Percentiles rank a stretch among this genome's conserved stretches.
These are phyloP conservation scores for Flaveria bidentis DNA, from an alignment of 129 eudicot genomes.

Conservation along the genomic window DNA sequence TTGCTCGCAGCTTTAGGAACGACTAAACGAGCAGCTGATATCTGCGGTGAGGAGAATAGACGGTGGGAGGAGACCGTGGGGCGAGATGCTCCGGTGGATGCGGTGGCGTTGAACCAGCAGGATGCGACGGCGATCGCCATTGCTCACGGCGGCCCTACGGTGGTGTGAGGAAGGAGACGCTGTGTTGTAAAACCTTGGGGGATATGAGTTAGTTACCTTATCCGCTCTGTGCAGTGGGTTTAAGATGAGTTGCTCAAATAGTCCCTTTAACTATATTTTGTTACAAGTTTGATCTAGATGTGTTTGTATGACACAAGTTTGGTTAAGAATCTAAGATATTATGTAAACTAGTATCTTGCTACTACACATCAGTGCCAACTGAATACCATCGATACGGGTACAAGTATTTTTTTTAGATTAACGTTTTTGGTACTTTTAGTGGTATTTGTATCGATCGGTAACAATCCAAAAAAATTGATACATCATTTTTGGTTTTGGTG, in stretches of 20 bases:
- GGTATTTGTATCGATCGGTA: too few species aligned
- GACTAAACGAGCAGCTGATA: constrained; percentile 28
- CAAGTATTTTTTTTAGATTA: too few species aligned
- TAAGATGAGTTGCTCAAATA: neutral
- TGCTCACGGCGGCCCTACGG: constrained; percentile 29
- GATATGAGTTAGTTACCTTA: constrained; percentile 38
- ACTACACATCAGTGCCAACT: too few species aligned
- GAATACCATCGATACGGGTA: too few species aligned
- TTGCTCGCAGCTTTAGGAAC: constrained; percentile 34
- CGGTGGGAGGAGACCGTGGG: constrained; percentile 43
- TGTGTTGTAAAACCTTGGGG: constrained; percentile 16
- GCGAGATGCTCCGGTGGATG: constrained; percentile 45
- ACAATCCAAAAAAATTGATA: too few species aligned
- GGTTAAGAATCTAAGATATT: too few species aligned
- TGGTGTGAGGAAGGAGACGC: neutral
- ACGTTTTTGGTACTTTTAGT: too few species aligned
- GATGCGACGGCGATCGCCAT: constrained; percentile 67
- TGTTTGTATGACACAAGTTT: neutral
- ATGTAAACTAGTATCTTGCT: too few species aligned
- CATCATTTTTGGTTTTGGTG: too few species aligned
- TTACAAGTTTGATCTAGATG: neutral
- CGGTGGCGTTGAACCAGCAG: constrained; percentile 47
- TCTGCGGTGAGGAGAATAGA: constrained; percentile 37
- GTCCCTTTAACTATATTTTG: constrained; percentile 14
- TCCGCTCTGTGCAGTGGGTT: constrained; percentile 24